These are phyloP conservation scores for Gnomoniopsis smithogilvyi DNA, from an alignment of 2,329 filamentous ascomycete genomes.

Conservation along the genomic window DNA sequence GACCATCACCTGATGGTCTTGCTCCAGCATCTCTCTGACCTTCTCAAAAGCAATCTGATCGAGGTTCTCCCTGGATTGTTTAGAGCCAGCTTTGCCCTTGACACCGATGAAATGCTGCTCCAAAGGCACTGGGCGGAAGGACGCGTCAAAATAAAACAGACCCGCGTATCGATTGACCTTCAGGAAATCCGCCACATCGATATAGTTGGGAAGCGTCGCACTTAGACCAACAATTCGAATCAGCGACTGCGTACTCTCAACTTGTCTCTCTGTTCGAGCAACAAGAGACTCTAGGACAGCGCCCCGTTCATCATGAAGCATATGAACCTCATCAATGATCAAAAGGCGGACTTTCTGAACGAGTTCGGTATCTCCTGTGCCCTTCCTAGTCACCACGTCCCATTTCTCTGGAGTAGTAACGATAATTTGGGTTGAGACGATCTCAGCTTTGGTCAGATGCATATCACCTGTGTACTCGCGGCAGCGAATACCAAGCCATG, in stretches of 20 bases:
- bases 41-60: slow-evolving; percentile 90
- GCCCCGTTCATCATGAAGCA: slow-evolving; percentile 97
- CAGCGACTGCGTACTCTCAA: slow-evolving; percentile 95
- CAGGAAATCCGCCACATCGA: slow-evolving; percentile 95
- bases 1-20: slow-evolving; percentile 97
- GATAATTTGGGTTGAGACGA: slow-evolving; percentile 94
- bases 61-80: slow-evolving; percentile 81
- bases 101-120: slow-evolving; percentile 98
- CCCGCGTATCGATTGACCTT: slow-evolving; percentile 92
- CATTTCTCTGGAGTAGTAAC: slow-evolving; percentile 99
- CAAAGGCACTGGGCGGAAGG: slow-evolving; percentile 91
- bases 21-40: slow-evolving; percentile 85
- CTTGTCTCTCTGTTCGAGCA: slow-evolving; percentile 89
- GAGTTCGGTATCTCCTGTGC: slow-evolving; percentile 93
- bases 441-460: slow-evolving; percentile 96
- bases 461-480: slow-evolving; percentile 97
- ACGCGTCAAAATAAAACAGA: slow-evolving; percentile 94
- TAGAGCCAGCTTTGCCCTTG: slow-evolving; percentile 82
- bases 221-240: slow-evolving; percentile 96
- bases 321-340: slow-evolving; percentile 98
- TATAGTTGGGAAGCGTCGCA: slow-evolving; percentile 92
- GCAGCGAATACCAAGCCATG: slow-evolving; percentile 89
- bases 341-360: slow-evolving; percentile 95
- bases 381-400: slow-evolving; percentile 97
- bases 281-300: slow-evolving; percentile 95